A percentile compares a stretch with the other conserved stretches of the same genome.
phyloP scores from a whole-genome alignment of 2,329 filamentous ascomycete species.

The Aspergillus luchuensis region DNA sequence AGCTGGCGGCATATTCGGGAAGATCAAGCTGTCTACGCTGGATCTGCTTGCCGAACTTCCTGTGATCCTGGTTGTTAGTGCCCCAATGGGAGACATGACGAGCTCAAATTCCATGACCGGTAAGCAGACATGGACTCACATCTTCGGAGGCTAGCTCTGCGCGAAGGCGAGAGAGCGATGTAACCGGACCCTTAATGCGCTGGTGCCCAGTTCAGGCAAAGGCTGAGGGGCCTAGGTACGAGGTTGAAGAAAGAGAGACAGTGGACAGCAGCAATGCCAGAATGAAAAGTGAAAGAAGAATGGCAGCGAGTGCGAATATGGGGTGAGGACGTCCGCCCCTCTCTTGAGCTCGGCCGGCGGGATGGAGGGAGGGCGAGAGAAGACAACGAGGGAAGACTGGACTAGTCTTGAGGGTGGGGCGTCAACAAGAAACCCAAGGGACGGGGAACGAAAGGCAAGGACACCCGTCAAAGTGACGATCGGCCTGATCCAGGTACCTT shows the following conservation, averaged over 20 bases:
- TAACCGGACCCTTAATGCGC: conserved; percentile 12
- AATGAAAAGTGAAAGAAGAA: background rate
- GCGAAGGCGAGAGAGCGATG: conserved; percentile 12
- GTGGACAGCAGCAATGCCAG: conserved; percentile 6
- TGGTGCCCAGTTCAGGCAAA: conserved; percentile 9
- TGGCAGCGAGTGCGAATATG: background rate
- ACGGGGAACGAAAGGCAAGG: background rate
- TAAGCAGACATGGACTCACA: conserved; percentile 20
- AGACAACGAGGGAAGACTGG: background rate
- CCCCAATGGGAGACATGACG: background rate
- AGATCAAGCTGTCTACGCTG: conserved; percentile 99
- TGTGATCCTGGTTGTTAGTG: conserved; percentile 43
- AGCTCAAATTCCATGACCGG: background rate
- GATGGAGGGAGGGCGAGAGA: background rate
- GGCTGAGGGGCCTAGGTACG: background rate
- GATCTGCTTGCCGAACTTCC: conserved; percentile 99
- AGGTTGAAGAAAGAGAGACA: conserved; percentile 6
- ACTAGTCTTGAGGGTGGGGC: background rate
- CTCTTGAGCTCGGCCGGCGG: conserved; percentile 2
- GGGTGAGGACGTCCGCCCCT: background rate
- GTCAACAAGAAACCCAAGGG: background rate
- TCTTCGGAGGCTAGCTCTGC: conserved; percentile 16
- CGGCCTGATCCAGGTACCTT: conserved; percentile 1
- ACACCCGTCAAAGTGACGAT: conserved; percentile 1
- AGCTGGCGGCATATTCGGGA: conserved; percentile 97